phyloP scores from a whole-genome alignment of 495 filamentous ascomycete genomes.

The Chlorociboria aeruginascens region DNA sequence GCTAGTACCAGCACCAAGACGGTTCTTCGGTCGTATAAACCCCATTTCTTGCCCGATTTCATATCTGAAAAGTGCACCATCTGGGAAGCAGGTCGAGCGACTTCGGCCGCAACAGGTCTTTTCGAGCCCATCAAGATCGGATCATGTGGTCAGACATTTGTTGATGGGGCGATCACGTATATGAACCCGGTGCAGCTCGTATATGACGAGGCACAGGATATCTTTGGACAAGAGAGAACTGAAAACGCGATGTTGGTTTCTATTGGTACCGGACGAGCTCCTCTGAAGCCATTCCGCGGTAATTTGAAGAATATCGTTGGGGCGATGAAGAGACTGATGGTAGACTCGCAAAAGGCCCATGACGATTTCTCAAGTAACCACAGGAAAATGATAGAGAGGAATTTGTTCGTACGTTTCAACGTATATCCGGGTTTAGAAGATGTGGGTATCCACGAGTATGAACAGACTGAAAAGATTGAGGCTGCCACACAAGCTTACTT shows the following conservation, averaged over 20 bases:
- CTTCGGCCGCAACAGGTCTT: slow-evolving; percentile 31
- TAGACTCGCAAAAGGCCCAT: background rate
- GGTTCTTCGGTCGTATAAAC: background rate
- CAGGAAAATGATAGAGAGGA: too few relatives aligned
- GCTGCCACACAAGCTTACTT: too few relatives aligned
- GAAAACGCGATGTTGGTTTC: slow-evolving; percentile 28
- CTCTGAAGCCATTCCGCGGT: slow-evolving; percentile 19
- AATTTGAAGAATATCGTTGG: slow-evolving; percentile 21
- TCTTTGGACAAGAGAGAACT: slow-evolving; percentile 21
- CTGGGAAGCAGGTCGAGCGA: slow-evolving; percentile 35
- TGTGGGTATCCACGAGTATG: too few relatives aligned
- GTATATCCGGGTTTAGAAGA: too few relatives aligned
- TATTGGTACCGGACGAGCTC: slow-evolving; percentile 30
- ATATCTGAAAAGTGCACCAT: slow-evolving; percentile 17
- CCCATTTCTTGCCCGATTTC: background rate
- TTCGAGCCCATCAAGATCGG: slow-evolving; percentile 34
- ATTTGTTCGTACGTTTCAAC: too few relatives aligned
- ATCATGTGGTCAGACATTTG: slow-evolving; percentile 21
- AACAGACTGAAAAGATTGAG: too few relatives aligned
- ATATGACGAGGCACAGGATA: slow-evolving; percentile 28
- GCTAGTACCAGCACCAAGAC: background rate
- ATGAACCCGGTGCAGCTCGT: slow-evolving; percentile 35
- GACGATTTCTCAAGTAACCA: too few relatives aligned
- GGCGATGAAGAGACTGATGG: slow-evolving; percentile 1
- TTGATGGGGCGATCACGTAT: slow-evolving; percentile 25